Evolutionary conservation across 225 moss, liverwort and hornwort genomes (phyloP), one percentile per base, ranked within the genome.

Genomic region (Rhytidiadelphus loreus): DNA sequence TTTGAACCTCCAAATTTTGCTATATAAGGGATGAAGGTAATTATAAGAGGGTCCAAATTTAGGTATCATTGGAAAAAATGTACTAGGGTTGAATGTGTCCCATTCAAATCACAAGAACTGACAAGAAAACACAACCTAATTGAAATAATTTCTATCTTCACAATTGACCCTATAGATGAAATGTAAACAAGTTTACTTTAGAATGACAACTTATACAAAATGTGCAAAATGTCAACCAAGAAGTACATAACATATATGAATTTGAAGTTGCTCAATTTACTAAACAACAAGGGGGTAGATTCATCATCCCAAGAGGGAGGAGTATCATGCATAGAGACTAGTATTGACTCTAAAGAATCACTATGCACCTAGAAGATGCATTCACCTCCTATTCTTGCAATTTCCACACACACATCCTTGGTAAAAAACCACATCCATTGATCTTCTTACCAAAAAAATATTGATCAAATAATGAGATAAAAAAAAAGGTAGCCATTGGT

Each of bases 21-120:
- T 43, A 16, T 43, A 1, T 25, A 43, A 24, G 69, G 3, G 1
- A 39, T 39, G 69, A 69, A 69, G 0, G 39, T 68, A 68, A 68
- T 2, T 0, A n/a, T 0, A 39, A 23, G 1, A 1, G 4, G 4
- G 4, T 12, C 12, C n/a, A 23, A 37, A 69, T 24, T 69, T 39
- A 69, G 23, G 7, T 68, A n/a, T 68, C 12, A 68, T 1, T 0
- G 12, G 13, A n/a, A 68, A 37, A 66, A 0, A 0, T 2, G 2
- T 68, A 22, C 6, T 37, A 41, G 25, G 8, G 9, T 70, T 41
- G 41, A 37, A 66, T 37, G 17, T 64, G 7, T 66, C 5, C 0
- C 21, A 41, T 70, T 70, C 5, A 41, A 70, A 43, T 70, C 3
- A 41, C 41, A 70, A 70, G 2, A 70, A 15, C 15, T 2, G 4